Conservation (phyloP, 768 basidiomycete species). For the Leucocoprinus leucothites region DNA sequence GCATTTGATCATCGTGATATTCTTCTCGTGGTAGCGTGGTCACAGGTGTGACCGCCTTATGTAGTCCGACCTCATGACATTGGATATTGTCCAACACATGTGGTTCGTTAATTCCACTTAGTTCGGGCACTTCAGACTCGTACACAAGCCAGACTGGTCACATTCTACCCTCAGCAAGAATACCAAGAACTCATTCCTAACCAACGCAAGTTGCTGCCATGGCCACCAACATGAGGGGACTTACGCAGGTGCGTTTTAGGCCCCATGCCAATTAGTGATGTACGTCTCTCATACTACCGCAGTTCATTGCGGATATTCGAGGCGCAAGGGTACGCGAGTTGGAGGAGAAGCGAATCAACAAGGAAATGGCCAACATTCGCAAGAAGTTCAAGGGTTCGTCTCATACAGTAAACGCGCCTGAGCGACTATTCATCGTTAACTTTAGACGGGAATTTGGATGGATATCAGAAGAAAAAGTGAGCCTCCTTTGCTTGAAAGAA, state of each 20-base stretch:
- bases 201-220: slow-evolving; percentile 36
- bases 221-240: slow-evolving; percentile 89
- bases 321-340: slow-evolving; percentile 94
- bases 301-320: slow-evolving; percentile 99
- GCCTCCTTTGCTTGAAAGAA: slow-evolving; percentile 17
- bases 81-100: background rate
- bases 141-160: background rate
- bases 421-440: background rate
- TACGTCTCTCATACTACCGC: slow-evolving; percentile 14
- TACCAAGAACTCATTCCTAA: background rate
- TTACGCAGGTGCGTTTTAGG: slow-evolving; percentile 71
- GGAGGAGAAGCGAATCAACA: slow-evolving; percentile 98
- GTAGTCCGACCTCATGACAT: background rate
- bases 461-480: slow-evolving; percentile 92
- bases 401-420: slow-evolving; percentile 3
- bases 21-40: background rate
- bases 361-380: slow-evolving; percentile 99
- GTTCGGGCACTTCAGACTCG: background rate
- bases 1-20: no score
- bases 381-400: slow-evolving; percentile 93
- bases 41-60: slow-evolving; percentile 5
- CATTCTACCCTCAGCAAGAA: background rate
- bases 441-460: slow-evolving; percentile 80
- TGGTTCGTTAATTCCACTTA: background rate
- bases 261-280: background rate